Evolutionary conservation across 2,329 filamentous ascomycete genomes (phyloP).

Genomic region (Diaporthe helianthi): DNA sequence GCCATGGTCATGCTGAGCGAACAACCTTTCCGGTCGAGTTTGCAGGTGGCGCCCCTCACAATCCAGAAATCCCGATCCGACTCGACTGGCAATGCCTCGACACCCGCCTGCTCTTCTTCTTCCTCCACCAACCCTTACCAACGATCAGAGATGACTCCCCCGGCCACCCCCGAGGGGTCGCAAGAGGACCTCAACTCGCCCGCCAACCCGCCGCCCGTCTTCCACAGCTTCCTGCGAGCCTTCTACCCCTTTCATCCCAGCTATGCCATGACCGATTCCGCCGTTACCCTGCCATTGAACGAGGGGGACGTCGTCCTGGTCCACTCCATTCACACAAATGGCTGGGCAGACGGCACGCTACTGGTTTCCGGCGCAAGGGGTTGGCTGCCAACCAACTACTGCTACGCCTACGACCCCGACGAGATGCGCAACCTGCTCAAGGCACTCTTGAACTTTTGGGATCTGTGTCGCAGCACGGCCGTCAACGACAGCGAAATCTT

Average conservation of each 20-base stretch:
- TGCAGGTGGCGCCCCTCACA: slow-evolving; percentile 66
- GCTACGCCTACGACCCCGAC: slow-evolving; percentile 90
- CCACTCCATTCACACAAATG: slow-evolving; percentile 96
- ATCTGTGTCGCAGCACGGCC: slow-evolving; percentile 79
- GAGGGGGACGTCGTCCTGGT: slow-evolving; percentile 93
- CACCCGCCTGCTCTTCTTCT: background rate
- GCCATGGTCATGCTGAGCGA: slow-evolving; percentile 57
- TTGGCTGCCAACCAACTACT: slow-evolving; percentile 98
- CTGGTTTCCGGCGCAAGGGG: slow-evolving; percentile 85
- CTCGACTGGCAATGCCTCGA: slow-evolving; percentile 36
- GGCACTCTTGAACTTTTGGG: slow-evolving; percentile 90
- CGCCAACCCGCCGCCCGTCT: slow-evolving; percentile 66
- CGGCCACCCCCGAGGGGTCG: slow-evolving; percentile 74
- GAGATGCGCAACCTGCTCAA: slow-evolving; percentile 86
- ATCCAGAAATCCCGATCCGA: slow-evolving; percentile 54
- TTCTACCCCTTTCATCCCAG: slow-evolving; percentile 91
- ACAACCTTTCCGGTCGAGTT: slow-evolving; percentile 61
- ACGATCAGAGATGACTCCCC: slow-evolving; percentile 75
- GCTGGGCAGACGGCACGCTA: slow-evolving; percentile 96
- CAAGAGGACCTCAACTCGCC: slow-evolving; percentile 62
- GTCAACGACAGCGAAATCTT: slow-evolving; percentile 81
- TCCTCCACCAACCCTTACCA: slow-evolving; percentile 49
- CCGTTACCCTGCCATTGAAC: slow-evolving; percentile 86
- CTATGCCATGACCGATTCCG: slow-evolving; percentile 78
- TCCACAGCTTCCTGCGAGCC: slow-evolving; percentile 93